phyloP scores from a whole-genome alignment of 1,139 yeast genomes.

The Lodderomyces oxycetoniae region DNA sequence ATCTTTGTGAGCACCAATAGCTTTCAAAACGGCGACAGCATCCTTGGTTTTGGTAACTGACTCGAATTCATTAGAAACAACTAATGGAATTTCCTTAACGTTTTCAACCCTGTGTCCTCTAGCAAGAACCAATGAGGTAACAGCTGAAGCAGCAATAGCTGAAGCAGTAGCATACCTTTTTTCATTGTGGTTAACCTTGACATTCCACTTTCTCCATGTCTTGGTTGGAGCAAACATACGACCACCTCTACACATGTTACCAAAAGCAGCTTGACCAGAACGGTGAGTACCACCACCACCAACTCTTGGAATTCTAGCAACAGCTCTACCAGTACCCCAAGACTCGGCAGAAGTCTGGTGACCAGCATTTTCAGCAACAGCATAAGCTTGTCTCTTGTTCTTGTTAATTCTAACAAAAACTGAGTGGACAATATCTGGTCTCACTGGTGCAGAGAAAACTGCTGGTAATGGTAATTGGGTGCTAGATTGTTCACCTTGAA shows the following conservation, averaged over 20 bases:
- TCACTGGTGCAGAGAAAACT: constrained; percentile 99
- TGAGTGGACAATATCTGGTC: constrained; percentile 98
- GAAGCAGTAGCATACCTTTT: constrained; percentile 99
- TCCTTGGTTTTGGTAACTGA: constrained; percentile 95
- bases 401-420: constrained; percentile 98
- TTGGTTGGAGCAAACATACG: constrained; percentile 99
- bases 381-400: constrained; percentile 99
- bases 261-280: constrained; percentile 99
- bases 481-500: constrained; percentile 82
- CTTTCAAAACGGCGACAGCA: constrained; percentile 97
- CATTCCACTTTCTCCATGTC: constrained; percentile 99
- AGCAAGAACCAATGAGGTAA: constrained; percentile 96
- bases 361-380: constrained; percentile 98
- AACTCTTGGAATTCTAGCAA: constrained; percentile 99
- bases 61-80: constrained; percentile 91
- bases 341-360: constrained; percentile 99
- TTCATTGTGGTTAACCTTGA: constrained; percentile 99
- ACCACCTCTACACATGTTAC: constrained; percentile 99
- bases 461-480: constrained; percentile 93
- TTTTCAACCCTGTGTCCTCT: constrained; percentile 99
- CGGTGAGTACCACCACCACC: constrained; percentile 99
- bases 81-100: constrained; percentile 98
- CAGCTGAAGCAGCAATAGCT: constrained; percentile 99
- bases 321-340: constrained; percentile 99
- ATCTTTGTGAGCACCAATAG: constrained; percentile 98